Evolutionary conservation across 1,284 basidiomycete species (phyloP).

Genomic region (Rhodotorula sp.): DNA sequence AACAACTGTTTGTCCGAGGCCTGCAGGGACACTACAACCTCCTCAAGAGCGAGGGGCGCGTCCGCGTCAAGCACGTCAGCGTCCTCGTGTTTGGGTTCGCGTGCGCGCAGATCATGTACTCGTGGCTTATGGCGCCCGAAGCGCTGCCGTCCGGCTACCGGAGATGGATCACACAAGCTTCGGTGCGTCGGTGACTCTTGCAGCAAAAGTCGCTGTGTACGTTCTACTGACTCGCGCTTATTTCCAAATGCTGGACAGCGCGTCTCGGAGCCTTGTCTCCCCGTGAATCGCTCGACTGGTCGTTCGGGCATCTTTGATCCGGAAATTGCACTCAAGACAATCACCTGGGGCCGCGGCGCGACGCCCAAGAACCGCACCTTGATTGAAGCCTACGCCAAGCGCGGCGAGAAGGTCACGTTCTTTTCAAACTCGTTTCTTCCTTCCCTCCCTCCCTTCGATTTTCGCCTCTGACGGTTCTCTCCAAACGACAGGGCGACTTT

Average conservation of each 20-base stretch:
- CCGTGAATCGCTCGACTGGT: slow-evolving; percentile 56
- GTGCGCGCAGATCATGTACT: slow-evolving; percentile 86
- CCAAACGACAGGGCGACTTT: slow-evolving; percentile 29
- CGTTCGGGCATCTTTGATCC: slow-evolving; percentile 60
- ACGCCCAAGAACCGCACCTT: slow-evolving; percentile 36
- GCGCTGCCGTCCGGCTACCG: slow-evolving; percentile 75
- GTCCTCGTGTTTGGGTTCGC: slow-evolving; percentile 77
- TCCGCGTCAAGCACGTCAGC: slow-evolving; percentile 79
- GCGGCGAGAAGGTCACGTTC: slow-evolving; percentile 23
- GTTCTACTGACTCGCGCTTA: background rate
- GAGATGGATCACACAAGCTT: slow-evolving; percentile 58
- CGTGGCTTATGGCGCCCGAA: slow-evolving; percentile 70
- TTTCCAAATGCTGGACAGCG: slow-evolving; percentile 50
- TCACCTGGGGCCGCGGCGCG: slow-evolving; percentile 56
- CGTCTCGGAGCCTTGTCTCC: slow-evolving; percentile 61
- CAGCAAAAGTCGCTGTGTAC: background rate
- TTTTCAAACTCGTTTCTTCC: background rate
- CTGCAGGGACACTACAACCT: slow-evolving; percentile 80
- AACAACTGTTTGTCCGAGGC: slow-evolving; percentile 86
- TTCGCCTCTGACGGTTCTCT: too few species aligned
- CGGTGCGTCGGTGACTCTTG: background rate
- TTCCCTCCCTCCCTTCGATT: background rate
- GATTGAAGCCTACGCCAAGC: slow-evolving; percentile 35
- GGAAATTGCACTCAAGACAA: slow-evolving; percentile 58
- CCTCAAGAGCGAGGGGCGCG: slow-evolving; percentile 59